A percentile compares a stretch with the other conserved stretches of the same genome.
phyloP scores from a whole-genome alignment of 1,284 basidiomycete species.

The Austroboletus niveus region DNA sequence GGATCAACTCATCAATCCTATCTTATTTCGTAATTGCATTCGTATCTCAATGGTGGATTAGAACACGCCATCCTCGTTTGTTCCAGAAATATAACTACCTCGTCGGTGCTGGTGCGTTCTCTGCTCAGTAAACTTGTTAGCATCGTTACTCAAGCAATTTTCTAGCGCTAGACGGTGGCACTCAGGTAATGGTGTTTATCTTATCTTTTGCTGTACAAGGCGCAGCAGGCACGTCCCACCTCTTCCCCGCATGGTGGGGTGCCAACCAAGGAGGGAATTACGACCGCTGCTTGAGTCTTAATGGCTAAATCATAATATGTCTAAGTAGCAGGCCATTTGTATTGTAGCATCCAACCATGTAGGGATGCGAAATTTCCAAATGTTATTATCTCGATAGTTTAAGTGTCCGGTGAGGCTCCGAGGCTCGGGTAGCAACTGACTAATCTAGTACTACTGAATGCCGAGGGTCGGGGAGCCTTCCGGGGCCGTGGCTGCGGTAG shows the following conservation, averaged over 20 bases:
- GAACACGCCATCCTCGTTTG: slow-evolving; percentile 56
- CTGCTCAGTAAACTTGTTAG: no score
- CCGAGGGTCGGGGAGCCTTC: no score
- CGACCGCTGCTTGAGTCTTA: slow-evolving; percentile 15
- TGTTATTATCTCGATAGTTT: no score
- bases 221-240: slow-evolving; percentile 51
- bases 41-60: slow-evolving; percentile 56
- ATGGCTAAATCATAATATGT: slow-evolving; percentile 1
- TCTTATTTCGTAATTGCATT: slow-evolving; percentile 47
- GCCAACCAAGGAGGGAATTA: slow-evolving; percentile 41
- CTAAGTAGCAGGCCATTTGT: background rate
- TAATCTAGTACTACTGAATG: no score
- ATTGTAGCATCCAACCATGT: background rate
- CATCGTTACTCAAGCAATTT: background rate
- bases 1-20: slow-evolving; percentile 45
- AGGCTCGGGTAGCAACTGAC: no score
- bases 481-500: no score
- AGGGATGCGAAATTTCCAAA: no score
- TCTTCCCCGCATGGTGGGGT: slow-evolving; percentile 65
- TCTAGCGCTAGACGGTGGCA: slow-evolving; percentile 56
- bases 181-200: slow-evolving; percentile 70
- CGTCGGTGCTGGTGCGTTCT: slow-evolving; percentile 38
- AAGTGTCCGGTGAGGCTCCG: no score
- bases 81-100: slow-evolving; percentile 52
- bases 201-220: slow-evolving; percentile 73